Conservation (phyloP, 1,284 basidiomycete genomes). For the Apiotrichum gamsii region DNA sequence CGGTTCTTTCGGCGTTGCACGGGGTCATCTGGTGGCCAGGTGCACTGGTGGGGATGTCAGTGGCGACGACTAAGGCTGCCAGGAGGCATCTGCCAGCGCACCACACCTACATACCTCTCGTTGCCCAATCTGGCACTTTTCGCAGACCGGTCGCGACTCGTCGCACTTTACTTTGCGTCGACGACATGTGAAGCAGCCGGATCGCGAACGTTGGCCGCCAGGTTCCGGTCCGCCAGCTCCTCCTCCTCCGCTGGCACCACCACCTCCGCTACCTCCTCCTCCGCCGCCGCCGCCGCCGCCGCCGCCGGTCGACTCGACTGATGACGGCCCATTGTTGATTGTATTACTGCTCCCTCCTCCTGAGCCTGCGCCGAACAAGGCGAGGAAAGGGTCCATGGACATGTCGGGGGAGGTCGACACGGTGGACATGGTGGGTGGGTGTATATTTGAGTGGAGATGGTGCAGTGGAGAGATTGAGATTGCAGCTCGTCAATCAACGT, state of each 20-base stretch:
- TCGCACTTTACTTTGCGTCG: conserved; percentile 41
- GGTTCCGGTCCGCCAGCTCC: conserved; percentile 3
- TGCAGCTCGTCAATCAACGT: no score
- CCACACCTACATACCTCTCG: conserved; percentile 28
- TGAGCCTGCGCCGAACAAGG: conserved; percentile 11
- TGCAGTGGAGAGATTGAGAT: background rate
- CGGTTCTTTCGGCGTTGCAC: conserved; percentile 28
- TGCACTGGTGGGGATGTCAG: conserved; percentile 14
- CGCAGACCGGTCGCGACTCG: conserved; percentile 32
- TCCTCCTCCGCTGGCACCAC: no score
- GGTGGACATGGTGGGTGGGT: background rate
- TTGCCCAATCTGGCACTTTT: conserved; percentile 27
- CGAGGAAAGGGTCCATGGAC: conserved; percentile 18
- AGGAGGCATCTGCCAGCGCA: background rate
- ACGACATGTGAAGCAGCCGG: conserved; percentile 38
- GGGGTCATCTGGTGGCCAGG: conserved; percentile 33
- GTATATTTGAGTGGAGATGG: background rate
- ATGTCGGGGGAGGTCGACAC: conserved; percentile 13
- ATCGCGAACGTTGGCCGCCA: conserved; percentile 21
- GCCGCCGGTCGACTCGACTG: no score
- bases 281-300: no score
- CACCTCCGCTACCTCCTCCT: no score
- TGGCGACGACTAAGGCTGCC: background rate
- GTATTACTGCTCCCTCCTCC: no score
- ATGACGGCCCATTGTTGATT: background rate